Percentiles rank a stretch among this genome's conserved stretches.
These are phyloP conservation scores for Leptomonas pyrrhocoris DNA, from an alignment of 208 protist genomes.

Conservation along the genomic window DNA sequence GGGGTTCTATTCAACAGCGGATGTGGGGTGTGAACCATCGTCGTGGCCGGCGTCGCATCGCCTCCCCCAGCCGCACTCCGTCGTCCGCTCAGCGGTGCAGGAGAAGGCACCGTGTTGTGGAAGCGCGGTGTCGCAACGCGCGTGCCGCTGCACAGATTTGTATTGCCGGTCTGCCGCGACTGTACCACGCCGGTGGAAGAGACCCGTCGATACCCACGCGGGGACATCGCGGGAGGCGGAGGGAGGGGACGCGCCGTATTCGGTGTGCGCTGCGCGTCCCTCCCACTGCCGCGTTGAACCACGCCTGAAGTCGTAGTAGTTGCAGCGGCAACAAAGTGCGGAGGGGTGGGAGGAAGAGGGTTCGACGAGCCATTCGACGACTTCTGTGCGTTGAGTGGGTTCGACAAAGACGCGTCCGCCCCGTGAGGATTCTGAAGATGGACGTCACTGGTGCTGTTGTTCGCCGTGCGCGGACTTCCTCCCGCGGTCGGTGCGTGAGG, in stretches of 20 bases:
- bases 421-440: not conserved
- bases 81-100: not conserved
- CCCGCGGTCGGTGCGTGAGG: not conserved
- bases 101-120: not conserved
- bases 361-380: not conserved
- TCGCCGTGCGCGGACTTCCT: not conserved
- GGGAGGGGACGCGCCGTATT: slow-evolving; percentile 9
- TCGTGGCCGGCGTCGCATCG: not conserved
- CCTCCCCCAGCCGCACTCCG: not conserved
- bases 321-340: not conserved
- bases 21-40: not conserved
- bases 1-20: not conserved
- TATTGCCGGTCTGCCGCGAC: not conserved
- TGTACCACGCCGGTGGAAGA: slow-evolving; percentile 8
- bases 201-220: slow-evolving; percentile 9
- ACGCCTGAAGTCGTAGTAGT: not conserved
- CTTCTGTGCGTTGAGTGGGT: not conserved
- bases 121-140: not conserved
- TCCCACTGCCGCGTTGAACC: not conserved
- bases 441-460: not conserved
- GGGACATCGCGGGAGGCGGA: slow-evolving; percentile 2
- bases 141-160: not conserved
- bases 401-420: not conserved
- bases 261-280: not conserved
- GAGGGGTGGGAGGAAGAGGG: not conserved